Evolutionary conservation across 345 rosid genomes (phyloP), one percentile per base, ranked within the genome.

Genomic region (Melaleuca alternifolia): DNA sequence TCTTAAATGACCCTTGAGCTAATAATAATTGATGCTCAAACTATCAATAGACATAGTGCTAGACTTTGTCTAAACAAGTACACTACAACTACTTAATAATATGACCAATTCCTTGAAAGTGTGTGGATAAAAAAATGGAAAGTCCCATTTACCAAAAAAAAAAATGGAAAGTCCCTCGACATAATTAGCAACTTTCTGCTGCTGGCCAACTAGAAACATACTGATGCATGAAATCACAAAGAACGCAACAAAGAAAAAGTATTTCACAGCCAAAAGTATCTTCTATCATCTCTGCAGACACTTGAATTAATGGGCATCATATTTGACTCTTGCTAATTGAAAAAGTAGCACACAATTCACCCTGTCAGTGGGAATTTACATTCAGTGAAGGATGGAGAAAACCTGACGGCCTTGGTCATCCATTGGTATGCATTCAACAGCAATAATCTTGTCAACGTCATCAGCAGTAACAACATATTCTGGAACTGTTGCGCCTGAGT

Each of bases 401-500:
- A 97, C 99, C 98, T 97, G 99, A 87, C 87, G 96, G 79, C 97
- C 98, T 90, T 92, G 98, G 81, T 95, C 99, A 93, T 97, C 98
- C 99, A 97, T 97, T 20, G 99, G 99, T 89, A 96, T 96, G 92
- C 99, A 97, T 89, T 96, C 99, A 86, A 97, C 99, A 88, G 98
- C 98, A 91, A 97, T 96, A 88, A 95, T 57, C 89, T 95, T 97
- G 88, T 96, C 98, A 83, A 97, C 99, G 91, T 97, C 99, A 92
- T 97, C 99, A 83, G 99, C 99, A 11, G 99, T 97, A 87, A 97
- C 97, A 88, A 94, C 88, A 89, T 97, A 97, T 88, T 97, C 99
- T 52, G 99, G 99, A 92, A 95, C 94, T 76, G 99, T 96, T 84
- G 98, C 99, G 87, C 99, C 99, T 97, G 92, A 59, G 87, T 85